Base-by-base conservation (phyloP, 257 asterid genomes). In the Lavandula angustifolia region DNA sequence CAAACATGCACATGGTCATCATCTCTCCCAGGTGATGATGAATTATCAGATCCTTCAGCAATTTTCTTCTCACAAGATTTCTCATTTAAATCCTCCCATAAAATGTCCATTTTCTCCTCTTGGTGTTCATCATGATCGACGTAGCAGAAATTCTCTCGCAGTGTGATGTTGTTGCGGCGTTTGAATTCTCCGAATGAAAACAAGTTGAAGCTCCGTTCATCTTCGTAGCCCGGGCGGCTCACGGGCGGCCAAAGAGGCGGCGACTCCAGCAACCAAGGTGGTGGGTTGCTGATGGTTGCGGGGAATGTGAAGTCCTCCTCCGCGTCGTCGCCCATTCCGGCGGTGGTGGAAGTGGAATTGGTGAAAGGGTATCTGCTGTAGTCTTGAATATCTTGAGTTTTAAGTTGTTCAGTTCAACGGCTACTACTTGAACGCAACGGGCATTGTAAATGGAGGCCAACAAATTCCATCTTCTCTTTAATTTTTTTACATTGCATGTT, bases 1-100 rank as follows among this genome's bases (percentile, higher is more conserved):
- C 76, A 71, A 40, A 63, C 64, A 33, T 75, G 73, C 50, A 67
- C 75, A 7, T 38, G 63, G 38, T 57, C 63, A n/a, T 72, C 62
- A n/a, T 72, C 62, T 48, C 70, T 71, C 6, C 35, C 66, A 2
- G 83, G 70, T 10, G 79, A 73, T 22, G 27, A 2, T 1, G 77
- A 57, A 52, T 34, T 64, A 17, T 57, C 56, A 27, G 16, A 3
- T 29, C 49, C 69, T 41, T 67, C 65, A 18, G 22, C 22, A 9
- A 14, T 38, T 1, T 14, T 54, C 29, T 73, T 48, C 18, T 52
- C 71, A 47, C 56, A 34, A 4, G 14, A 62, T 7, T 71, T 74
- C 47, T 78, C 83, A 56, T 78, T 66, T 62, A 75, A 74, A 60
- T 75, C 72, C 71, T 78, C 80, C 83, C 83, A 78, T 54, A 78